phyloP scores from a whole-genome alignment of 805 yeast species.

The Nadsonia fulvescens region DNA sequence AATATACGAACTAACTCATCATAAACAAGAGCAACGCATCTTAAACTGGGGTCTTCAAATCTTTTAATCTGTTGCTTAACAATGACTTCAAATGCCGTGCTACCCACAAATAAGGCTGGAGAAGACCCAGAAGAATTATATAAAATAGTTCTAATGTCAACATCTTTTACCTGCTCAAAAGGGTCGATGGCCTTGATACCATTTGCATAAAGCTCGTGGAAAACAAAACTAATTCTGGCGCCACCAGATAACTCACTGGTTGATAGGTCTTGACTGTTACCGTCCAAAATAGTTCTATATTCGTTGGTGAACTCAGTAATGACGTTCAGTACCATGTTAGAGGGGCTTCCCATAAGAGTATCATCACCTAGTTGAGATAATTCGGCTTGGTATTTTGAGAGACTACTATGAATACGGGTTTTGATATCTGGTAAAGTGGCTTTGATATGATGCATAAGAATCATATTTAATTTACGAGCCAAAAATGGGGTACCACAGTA shows the following conservation, averaged over 20 bases:
- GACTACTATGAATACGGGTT: constrained; percentile 67
- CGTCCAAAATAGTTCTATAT: constrained; percentile 77
- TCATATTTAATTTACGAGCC: constrained; percentile 78
- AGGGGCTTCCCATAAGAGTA: constrained; percentile 52
- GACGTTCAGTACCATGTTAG: constrained; percentile 74
- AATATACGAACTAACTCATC: constrained; percentile 88
- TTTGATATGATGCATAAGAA: constrained; percentile 77
- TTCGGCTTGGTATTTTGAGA: constrained; percentile 72
- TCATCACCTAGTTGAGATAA: constrained; percentile 63
- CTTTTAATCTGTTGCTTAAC: constrained; percentile 87
- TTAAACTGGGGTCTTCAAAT: constrained; percentile 81
- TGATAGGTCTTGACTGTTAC: constrained; percentile 79
- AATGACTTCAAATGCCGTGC: constrained; percentile 89
- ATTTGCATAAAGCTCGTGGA: constrained; percentile 87
- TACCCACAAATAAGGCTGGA: constrained; percentile 90
- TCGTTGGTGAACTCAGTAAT: constrained; percentile 88
- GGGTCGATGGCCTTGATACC: constrained; percentile 89
- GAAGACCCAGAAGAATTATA: constrained; percentile 94
- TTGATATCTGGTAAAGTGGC: constrained; percentile 84
- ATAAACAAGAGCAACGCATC: constrained; percentile 78
- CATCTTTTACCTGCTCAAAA: constrained; percentile 87
- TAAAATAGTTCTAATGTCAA: constrained; percentile 90
- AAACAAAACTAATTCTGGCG: constrained; percentile 91
- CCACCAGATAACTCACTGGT: constrained; percentile 90
- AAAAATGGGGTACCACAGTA: constrained; percentile 97